These are phyloP conservation scores for Stachybotrys chartarum DNA, from an alignment of 2,329 filamentous ascomycete species.

Conservation along the genomic window DNA sequence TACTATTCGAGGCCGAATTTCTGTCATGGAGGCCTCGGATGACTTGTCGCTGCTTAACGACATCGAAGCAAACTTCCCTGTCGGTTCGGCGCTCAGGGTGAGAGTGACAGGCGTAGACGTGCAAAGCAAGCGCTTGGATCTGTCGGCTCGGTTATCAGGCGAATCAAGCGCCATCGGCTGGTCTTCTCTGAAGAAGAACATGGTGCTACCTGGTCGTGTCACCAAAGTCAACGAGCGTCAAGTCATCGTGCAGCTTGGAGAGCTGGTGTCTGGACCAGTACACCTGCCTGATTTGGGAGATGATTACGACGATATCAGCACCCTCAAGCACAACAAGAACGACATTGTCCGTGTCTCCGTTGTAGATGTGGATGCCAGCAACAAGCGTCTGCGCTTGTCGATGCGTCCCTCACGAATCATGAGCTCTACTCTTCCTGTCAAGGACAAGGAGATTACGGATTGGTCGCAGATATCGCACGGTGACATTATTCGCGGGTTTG, in stretches of 20 bases:
- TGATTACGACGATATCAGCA: slow-evolving; percentile 75
- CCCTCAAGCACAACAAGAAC: slow-evolving; percentile 69
- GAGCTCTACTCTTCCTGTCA: slow-evolving; percentile 73
- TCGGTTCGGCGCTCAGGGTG: slow-evolving; percentile 82
- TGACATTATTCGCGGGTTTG: slow-evolving; percentile 80
- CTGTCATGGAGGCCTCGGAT: slow-evolving; percentile 77
- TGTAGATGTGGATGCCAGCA: slow-evolving; percentile 69
- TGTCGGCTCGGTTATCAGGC: slow-evolving; percentile 65
- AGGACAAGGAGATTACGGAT: slow-evolving; percentile 71
- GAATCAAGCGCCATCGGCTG: slow-evolving; percentile 48
- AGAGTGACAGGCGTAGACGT: slow-evolving; percentile 69
- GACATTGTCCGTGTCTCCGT: slow-evolving; percentile 85
- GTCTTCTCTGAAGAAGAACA: slow-evolving; percentile 66
- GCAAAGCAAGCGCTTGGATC: slow-evolving; percentile 68
- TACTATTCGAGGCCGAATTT: slow-evolving; percentile 76
- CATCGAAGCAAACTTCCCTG: slow-evolving; percentile 71
- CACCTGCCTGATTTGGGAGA: slow-evolving; percentile 79
- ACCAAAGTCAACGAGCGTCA: slow-evolving; percentile 81
- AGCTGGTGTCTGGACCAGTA: slow-evolving; percentile 70
- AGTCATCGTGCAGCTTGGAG: slow-evolving; percentile 78
- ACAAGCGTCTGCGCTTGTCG: slow-evolving; percentile 79
- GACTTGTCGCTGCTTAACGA: slow-evolving; percentile 75
- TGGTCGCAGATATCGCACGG: slow-evolving; percentile 66
- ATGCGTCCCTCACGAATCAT: slow-evolving; percentile 81
- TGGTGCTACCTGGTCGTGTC: slow-evolving; percentile 75